Percentiles rank a stretch among this genome's conserved stretches.
phyloP scores from a whole-genome alignment of 371 early-diverging fungal species.

The Mucor indicus region DNA sequence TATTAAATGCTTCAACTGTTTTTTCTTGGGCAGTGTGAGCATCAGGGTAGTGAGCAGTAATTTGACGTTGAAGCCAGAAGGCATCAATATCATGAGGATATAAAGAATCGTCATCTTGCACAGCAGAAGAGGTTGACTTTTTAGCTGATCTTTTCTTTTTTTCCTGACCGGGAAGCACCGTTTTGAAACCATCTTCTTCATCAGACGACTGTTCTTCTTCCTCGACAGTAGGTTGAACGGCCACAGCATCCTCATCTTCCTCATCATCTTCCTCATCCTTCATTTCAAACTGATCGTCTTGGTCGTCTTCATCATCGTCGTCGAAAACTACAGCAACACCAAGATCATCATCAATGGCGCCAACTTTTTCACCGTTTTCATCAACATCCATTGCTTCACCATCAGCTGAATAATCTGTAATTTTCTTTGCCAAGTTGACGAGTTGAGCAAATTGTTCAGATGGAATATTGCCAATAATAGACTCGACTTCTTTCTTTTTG shows the following conservation, averaged over 20 bases:
- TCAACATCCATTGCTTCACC: conserved; percentile 53
- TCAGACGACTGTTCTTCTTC: conserved; percentile 32
- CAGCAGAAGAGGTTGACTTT: conserved; percentile 3
- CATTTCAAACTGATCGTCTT: conserved; percentile 61
- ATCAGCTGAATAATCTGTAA: conserved; percentile 79
- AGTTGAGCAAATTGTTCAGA: conserved; percentile 85
- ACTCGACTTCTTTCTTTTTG: conserved; percentile 82
- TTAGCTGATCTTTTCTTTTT: conserved; percentile 29
- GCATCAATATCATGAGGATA: conserved; percentile 89
- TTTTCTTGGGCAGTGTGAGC: conserved; percentile 86
- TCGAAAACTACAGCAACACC: conserved; percentile 78
- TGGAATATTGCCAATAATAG: conserved; percentile 61
- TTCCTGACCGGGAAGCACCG: conserved; percentile 48
- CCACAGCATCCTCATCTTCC: conserved; percentile 26
- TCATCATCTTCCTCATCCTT: conserved; percentile 58
- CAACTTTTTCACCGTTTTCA: conserved; percentile 39
- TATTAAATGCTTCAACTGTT: conserved; percentile 69
- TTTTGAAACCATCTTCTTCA: conserved; percentile 54
- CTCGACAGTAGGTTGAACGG: conserved; percentile 5
- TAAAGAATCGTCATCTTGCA: conserved; percentile 34
- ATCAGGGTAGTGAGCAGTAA: conserved; percentile 80
- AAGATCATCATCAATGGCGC: conserved; percentile 71
- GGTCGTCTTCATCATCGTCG: conserved; percentile 67
- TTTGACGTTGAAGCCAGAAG: conserved; percentile 94
- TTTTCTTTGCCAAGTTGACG: conserved; percentile 88